Evolutionary conservation across 495 filamentous ascomycete genomes (phyloP), one percentile per base, ranked within the genome.

Genomic region (Usnea hakonensis): DNA sequence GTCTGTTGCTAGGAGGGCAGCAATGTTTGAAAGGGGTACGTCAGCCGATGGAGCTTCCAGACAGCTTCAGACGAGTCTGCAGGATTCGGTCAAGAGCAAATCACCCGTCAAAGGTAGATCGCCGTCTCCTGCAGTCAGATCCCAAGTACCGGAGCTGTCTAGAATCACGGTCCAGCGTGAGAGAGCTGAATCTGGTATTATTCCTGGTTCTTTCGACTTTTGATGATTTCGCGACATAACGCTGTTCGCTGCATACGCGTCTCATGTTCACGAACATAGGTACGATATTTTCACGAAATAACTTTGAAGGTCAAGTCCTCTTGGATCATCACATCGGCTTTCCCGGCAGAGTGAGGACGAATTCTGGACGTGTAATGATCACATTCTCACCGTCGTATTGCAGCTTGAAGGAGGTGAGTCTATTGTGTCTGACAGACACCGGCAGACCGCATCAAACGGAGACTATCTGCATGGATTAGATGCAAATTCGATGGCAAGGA

Each of bases 1-100:
- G 32, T 67, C 65, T 16, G 48, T 62, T 21, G 65, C 65, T 14
- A 67, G 61, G 55, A 61, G 62, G 50, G 65, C 65, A 58, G 62
- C 65, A 5, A 67, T 67, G 54, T 67, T 67, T 38, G 65, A 67
- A 23, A 62, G 46, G 43, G 32, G 33, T 23, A 23, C 55, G 7
- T 46, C 58, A n/a, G 46, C 64, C 33, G 65, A 65, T 50, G 62
- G 32, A 36, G 38, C 62, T 62, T 67, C 65, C 16, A 64, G 55
- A 17, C 65, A 67, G 44, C 62, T 67, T 23, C 65, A 64, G 37
- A 44, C 32, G 13, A 56, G n/a, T 36, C 55, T 65, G 41, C 53
- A 62, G n/a, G 57, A 56, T 35, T 67, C 65, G 14, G 33, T 59
- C 26, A 64, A 57, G 52, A 55, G 21, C 37, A 58, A 33, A 33